These are phyloP conservation scores for Solanum pennellii DNA, from an alignment of 257 asterid species.

Conservation along the genomic window DNA sequence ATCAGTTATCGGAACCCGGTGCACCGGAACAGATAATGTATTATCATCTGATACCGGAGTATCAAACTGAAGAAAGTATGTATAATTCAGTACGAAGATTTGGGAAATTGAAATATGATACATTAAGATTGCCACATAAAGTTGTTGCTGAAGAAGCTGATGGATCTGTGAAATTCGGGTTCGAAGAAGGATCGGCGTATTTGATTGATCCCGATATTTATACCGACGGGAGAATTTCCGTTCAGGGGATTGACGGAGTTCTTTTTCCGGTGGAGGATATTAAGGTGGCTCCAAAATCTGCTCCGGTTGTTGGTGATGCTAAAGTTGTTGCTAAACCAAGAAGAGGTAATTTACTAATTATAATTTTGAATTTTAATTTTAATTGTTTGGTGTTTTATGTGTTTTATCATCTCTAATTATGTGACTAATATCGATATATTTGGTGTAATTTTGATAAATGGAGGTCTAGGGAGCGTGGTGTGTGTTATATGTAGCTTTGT, in stretches of 20 bases:
- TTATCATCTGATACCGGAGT: conserved; percentile 81
- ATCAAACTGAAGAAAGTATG: conserved; percentile 96
- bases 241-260: conserved; percentile 85
- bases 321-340: conserved; percentile 41
- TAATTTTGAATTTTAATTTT: background rate
- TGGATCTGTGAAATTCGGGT: conserved; percentile 81
- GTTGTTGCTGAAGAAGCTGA: conserved; percentile 89
- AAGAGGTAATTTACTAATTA: conserved; percentile 43
- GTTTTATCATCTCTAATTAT: background rate
- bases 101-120: conserved; percentile 75
- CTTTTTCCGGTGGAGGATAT: conserved; percentile 58
- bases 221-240: conserved; percentile 92
- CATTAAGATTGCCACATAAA: conserved; percentile 74
- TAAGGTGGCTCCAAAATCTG: conserved; percentile 27
- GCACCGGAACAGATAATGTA: conserved; percentile 94
- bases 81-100: conserved; percentile 82
- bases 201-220: conserved; percentile 87
- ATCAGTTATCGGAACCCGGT: conserved; percentile 81
- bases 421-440: background rate
- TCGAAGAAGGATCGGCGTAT: conserved; percentile 61
- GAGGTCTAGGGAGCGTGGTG: background rate
- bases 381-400: background rate
- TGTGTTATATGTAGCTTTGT: no score
- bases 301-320: conserved; percentile 21
- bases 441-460: background rate